These are phyloP conservation scores for Colletotrichum godetiae DNA, from an alignment of 2,329 filamentous ascomycete species.

Conservation along the genomic window DNA sequence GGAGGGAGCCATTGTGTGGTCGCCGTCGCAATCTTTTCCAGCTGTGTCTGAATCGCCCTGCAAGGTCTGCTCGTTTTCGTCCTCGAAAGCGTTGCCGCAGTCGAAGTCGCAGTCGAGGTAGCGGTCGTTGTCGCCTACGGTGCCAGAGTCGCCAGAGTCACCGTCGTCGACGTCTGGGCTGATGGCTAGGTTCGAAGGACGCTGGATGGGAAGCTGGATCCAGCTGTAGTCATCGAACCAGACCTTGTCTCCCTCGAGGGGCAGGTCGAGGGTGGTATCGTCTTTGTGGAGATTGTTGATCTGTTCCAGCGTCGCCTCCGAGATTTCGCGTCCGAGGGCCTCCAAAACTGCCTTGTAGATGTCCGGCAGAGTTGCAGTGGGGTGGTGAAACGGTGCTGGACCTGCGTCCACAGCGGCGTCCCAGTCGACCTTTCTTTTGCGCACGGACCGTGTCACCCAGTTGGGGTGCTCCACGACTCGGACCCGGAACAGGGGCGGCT, in stretches of 20 bases:
- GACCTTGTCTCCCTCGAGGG: conserved; percentile 10
- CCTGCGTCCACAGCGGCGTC: background rate
- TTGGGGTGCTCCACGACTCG: background rate
- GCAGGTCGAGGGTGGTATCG: conserved; percentile 19
- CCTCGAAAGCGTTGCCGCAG: background rate
- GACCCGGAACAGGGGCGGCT: conserved; percentile 22
- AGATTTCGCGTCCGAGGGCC: background rate
- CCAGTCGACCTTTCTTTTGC: background rate
- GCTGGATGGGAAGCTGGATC: background rate
- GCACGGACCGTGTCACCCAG: conserved; percentile 20
- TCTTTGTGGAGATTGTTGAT: background rate
- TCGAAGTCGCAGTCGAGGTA: background rate
- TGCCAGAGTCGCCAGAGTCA: background rate
- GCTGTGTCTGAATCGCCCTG: background rate
- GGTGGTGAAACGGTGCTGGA: conserved; percentile 12
- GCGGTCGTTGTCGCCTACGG: background rate
- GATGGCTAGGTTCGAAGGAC: background rate
- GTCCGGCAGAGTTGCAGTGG: conserved; percentile 11
- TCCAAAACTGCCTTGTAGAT: conserved; percentile 15
- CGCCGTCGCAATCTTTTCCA: background rate
- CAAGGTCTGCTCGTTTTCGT: background rate
- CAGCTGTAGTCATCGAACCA: conserved; percentile 8
- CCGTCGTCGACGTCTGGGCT: background rate
- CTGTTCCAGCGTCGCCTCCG: conserved; percentile 10
- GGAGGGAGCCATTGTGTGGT: conserved; percentile 27